These are phyloP conservation scores for Colletotrichum musicola DNA, from an alignment of 2,329 filamentous ascomycete species.

Conservation along the genomic window DNA sequence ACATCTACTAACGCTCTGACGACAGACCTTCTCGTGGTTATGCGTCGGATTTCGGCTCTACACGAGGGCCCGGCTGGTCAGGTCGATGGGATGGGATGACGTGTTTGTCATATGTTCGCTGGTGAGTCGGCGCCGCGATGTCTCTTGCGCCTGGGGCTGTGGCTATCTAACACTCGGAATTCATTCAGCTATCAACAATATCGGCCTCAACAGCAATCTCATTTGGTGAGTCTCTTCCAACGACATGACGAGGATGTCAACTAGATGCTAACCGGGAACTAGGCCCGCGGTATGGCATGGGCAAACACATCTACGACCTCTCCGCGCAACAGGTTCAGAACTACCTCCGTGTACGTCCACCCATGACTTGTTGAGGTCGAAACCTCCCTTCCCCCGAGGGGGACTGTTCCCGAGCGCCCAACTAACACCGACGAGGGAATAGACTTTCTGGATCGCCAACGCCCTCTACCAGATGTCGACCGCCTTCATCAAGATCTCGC, in stretches of 20 bases:
- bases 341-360: constrained; percentile 43
- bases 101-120: constrained; percentile 50
- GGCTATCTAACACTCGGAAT: background rate
- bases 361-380: background rate
- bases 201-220: constrained; percentile 22
- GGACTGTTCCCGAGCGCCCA: background rate
- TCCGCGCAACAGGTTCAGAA: constrained; percentile 28
- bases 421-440: background rate
- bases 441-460: constrained; percentile 51
- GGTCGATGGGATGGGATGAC: constrained; percentile 51
- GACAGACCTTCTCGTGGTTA: constrained; percentile 46
- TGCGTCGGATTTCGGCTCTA: constrained; percentile 47
- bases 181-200: constrained; percentile 10
- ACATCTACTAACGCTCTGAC: background rate
- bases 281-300: constrained; percentile 45
- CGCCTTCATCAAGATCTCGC: constrained; percentile 52
- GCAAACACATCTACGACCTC: constrained; percentile 42
- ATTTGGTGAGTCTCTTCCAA: constrained; percentile 12
- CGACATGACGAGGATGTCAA: fast-evolving
- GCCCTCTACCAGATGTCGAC: constrained; percentile 49
- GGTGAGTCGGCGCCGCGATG: constrained; percentile 40
- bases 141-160: background rate
- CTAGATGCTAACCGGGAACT: background rate
- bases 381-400: background rate
- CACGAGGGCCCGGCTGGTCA: constrained; percentile 44